Evolutionary conservation across 139 green algal genomes (phyloP).

Genomic region (Auxenochlorella pyrenoidosa): DNA sequence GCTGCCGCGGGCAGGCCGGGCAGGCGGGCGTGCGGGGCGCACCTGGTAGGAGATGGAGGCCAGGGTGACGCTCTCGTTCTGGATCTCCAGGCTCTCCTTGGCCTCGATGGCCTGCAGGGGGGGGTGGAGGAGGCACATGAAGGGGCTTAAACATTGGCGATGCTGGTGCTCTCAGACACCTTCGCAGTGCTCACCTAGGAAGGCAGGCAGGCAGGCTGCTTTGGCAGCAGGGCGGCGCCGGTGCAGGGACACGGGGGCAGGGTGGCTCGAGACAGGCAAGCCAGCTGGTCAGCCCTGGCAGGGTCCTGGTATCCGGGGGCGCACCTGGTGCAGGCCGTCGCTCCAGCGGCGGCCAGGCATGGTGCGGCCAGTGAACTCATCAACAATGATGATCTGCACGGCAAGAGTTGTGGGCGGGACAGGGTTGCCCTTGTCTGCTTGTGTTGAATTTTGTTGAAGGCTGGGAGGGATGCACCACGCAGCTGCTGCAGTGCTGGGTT

Average conservation of each 20-base stretch:
- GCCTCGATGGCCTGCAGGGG: slow-evolving; percentile 92
- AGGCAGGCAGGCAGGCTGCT: too few species aligned
- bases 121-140: not conserved
- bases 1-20: too few species aligned
- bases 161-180: too few species aligned
- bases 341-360: slow-evolving; percentile 94
- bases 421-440: not conserved
- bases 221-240: too few species aligned
- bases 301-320: not conserved
- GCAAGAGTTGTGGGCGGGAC: not conserved
- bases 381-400: slow-evolving; percentile 93
- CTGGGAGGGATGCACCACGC: too few species aligned
- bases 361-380: slow-evolving; percentile 97
- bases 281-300: too few species aligned
- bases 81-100: slow-evolving; percentile 96
- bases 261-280: too few species aligned
- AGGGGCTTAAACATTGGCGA: too few species aligned
- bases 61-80: slow-evolving; percentile 96
- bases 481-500: too few species aligned
- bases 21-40: too few species aligned
- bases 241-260: too few species aligned
- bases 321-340: slow-evolving; percentile 90
- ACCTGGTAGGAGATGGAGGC: slow-evolving; percentile 97
- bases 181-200: not conserved
- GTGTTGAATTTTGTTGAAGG: too few species aligned